phyloP scores from a whole-genome alignment of 805 yeast species.

The Wickerhamiella bombiphila region DNA sequence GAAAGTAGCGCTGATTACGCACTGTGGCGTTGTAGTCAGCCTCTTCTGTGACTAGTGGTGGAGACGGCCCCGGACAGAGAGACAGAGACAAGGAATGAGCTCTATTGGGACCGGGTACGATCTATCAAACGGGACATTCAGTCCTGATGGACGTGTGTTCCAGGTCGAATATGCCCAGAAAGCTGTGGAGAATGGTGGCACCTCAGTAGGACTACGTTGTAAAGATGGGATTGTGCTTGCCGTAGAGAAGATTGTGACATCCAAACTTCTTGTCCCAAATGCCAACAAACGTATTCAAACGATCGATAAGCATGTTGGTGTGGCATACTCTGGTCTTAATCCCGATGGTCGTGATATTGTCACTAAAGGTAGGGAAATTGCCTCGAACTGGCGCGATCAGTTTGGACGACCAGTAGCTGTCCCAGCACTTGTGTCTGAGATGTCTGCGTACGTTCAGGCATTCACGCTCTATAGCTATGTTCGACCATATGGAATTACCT shows the following conservation, averaged over 20 bases:
- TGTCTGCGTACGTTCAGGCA: constrained; percentile 87
- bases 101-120: constrained; percentile 99
- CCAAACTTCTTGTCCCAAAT: constrained; percentile 78
- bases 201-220: constrained; percentile 84
- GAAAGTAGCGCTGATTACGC: constrained; percentile 1
- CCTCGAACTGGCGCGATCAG: constrained; percentile 56
- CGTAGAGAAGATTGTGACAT: constrained; percentile 79
- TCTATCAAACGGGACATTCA: constrained; percentile 88
- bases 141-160: constrained; percentile 51
- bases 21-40: constrained; percentile 3
- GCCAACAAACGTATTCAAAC: constrained; percentile 85
- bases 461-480: constrained; percentile 93
- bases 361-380: constrained; percentile 83
- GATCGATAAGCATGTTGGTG: constrained; percentile 85
- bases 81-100: constrained; percentile 40
- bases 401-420: constrained; percentile 68
- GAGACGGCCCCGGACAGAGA: no score
- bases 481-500: constrained; percentile 90
- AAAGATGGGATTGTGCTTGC: constrained; percentile 94
- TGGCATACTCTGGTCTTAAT: constrained; percentile 83
- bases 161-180: constrained; percentile 97
- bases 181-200: constrained; percentile 96
- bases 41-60: constrained; percentile 4
- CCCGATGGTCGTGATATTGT: constrained; percentile 97
- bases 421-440: constrained; percentile 68